A percentile compares a stretch with the other conserved stretches of the same genome.
Evolutionary conservation across 2,329 filamentous ascomycete species (phyloP).

Genomic region (Alternaria sp.): DNA sequence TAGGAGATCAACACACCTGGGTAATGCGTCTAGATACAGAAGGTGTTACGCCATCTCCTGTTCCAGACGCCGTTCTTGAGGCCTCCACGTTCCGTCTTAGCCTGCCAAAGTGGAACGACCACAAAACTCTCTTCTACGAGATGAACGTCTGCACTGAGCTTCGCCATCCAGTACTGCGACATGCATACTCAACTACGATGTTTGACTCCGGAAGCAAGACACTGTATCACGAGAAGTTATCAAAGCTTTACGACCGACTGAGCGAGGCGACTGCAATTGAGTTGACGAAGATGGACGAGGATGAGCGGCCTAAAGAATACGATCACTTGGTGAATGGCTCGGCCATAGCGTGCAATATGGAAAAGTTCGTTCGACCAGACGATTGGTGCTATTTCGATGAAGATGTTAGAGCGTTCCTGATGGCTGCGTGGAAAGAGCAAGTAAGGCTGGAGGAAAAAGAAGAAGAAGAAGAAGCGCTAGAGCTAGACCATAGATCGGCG

Average conservation of each 20-base stretch:
- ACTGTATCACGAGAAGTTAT: neutral
- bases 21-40: neutral
- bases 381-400: neutral
- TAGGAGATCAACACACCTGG: slow-evolving; percentile 13
- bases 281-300: neutral
- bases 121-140: neutral
- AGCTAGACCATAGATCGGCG: neutral
- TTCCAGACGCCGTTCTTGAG: neutral
- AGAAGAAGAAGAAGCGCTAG: neutral
- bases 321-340: neutral
- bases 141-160: neutral
- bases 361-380: neutral
- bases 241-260: neutral
- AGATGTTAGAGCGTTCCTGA: neutral
- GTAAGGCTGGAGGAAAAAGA: neutral
- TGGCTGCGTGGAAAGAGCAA: neutral
- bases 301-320: neutral
- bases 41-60: neutral
- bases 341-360: neutral
- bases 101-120: neutral
- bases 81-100: neutral
- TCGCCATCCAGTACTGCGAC: neutral
- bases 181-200: neutral
- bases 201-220: neutral
- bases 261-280: neutral